Evolutionary conservation across 805 yeast species (phyloP).

Genomic region (Zygosaccharomyces bisporus): DNA sequence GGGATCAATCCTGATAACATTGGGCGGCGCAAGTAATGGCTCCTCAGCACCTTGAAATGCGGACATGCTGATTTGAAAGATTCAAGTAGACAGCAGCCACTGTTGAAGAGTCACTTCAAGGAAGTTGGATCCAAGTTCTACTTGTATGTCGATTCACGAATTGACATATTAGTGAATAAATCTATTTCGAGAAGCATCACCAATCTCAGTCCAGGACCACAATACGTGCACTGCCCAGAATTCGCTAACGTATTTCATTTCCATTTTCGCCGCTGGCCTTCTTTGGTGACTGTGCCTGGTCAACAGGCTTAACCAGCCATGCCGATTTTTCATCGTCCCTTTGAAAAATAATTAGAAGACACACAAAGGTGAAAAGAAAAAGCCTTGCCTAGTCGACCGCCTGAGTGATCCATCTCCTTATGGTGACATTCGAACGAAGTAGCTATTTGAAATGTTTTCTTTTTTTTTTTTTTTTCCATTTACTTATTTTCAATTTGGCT

Average conservation of each 20-base stretch:
- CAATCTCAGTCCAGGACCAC: not conserved
- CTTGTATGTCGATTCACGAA: not conserved
- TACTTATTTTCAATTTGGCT: no score
- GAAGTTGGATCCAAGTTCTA: not conserved
- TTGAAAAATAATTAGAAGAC: no score
- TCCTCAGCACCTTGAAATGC: not conserved
- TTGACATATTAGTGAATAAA: not conserved
- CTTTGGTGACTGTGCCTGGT: not conserved
- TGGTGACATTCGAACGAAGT: no score
- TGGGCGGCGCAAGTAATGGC: not conserved
- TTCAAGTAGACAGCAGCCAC: no score
- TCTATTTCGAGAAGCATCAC: not conserved
- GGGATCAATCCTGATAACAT: conserved; percentile 1
- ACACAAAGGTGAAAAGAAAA: not conserved
- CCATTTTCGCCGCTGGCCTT: no score
- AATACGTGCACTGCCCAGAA: not conserved
- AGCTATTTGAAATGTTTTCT: no score
- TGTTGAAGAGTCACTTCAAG: no score
- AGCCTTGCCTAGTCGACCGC: no score
- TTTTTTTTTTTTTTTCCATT: no score
- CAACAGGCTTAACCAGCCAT: conserved; percentile 2
- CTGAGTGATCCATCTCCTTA: no score
- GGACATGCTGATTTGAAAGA: not conserved
- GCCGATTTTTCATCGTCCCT: not conserved
- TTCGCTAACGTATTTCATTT: not conserved